Evolutionary conservation across 2,329 filamentous ascomycete genomes (phyloP), one percentile per base, ranked within the genome.

Genomic region (Pyricularia pennisetigena): DNA sequence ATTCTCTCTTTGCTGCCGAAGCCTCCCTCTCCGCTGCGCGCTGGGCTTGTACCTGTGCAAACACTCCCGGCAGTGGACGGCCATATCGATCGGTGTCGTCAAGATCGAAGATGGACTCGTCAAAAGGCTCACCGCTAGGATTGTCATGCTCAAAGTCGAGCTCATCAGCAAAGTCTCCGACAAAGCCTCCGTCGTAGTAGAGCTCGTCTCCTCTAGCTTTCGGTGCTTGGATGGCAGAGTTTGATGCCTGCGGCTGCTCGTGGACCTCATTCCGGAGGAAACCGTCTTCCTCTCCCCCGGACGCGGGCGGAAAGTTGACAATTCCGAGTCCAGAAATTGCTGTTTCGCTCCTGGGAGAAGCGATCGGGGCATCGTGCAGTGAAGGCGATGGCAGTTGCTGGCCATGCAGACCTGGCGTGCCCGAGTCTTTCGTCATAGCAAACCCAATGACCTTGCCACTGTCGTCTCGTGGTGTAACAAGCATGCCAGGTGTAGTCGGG

Each of bases 61-160:
- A 88, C 0, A 83, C 82, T 5, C 85, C 85, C 0, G 85, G 85
- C 57, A 87, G 83, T 1, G 85, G 87, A 26, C 87, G 81, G 20
- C 87, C 87, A 73, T 85, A 89, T 70, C 82, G 76, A 75, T 90
- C 84, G 16, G 87, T 87, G 73, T 89, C 87, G 67, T 90, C 82
- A 35, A 87, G 82, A 71, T 93, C 90, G 73, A 93, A 92, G 16
- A 92, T 83, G 6, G 88, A 89, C 75, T 93, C 90, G 70, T 93
- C 89, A 74, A 93, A 92, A 1, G 84, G 81, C 0, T 80, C 79
- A 1, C 82, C 81, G 30, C 26, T n/a, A 20, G 26, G 29, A 16
- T 24, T 59, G 2, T 62, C 57, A 24, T 29, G 24, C 20, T 16
- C 80, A 72, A 85, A 83, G 59, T 81, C 79, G 7, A 79, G 74